These are phyloP conservation scores for Haplosporangium sp. DNA, from an alignment of 371 early-diverging fungal species.

Conservation along the genomic window DNA sequence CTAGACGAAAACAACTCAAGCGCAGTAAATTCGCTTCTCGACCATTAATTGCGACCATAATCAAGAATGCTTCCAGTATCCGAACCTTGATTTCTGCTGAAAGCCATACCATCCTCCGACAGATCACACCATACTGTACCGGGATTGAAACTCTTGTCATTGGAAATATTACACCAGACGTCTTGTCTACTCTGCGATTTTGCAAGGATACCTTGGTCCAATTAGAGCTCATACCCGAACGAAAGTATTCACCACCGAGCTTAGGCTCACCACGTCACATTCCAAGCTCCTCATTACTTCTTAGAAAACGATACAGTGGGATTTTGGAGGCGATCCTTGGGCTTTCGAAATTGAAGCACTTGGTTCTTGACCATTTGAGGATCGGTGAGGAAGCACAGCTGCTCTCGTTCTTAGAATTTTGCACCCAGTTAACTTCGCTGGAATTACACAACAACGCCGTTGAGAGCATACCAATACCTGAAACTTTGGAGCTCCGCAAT, in stretches of 20 bases:
- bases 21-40: slow-evolving; percentile 22
- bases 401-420: slow-evolving; percentile 19
- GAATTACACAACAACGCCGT: slow-evolving; percentile 30
- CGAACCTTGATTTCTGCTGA: slow-evolving; percentile 25
- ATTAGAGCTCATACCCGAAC: slow-evolving; percentile 22
- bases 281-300: neutral
- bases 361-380: slow-evolving; percentile 24
- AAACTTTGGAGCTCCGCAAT: slow-evolving; percentile 6
- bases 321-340: slow-evolving; percentile 19
- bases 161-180: slow-evolving; percentile 24
- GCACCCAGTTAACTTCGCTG: slow-evolving; percentile 22
- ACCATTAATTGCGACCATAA: slow-evolving; percentile 28
- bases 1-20: slow-evolving; percentile 12
- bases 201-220: slow-evolving; percentile 18
- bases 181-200: slow-evolving; percentile 23
- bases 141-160: slow-evolving; percentile 33
- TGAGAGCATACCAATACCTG: slow-evolving; percentile 1
- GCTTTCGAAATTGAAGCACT: slow-evolving; percentile 19
- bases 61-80: slow-evolving; percentile 21
- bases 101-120: slow-evolving; percentile 20
- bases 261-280: neutral
- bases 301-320: slow-evolving; percentile 1
- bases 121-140: slow-evolving; percentile 16
- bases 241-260: neutral
- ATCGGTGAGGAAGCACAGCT: slow-evolving; percentile 8